Percentiles rank a stretch among this genome's conserved stretches.
These are phyloP conservation scores for Ziziphus jujuba DNA, from an alignment of 306 rosid genomes.

Conservation along the genomic window DNA sequence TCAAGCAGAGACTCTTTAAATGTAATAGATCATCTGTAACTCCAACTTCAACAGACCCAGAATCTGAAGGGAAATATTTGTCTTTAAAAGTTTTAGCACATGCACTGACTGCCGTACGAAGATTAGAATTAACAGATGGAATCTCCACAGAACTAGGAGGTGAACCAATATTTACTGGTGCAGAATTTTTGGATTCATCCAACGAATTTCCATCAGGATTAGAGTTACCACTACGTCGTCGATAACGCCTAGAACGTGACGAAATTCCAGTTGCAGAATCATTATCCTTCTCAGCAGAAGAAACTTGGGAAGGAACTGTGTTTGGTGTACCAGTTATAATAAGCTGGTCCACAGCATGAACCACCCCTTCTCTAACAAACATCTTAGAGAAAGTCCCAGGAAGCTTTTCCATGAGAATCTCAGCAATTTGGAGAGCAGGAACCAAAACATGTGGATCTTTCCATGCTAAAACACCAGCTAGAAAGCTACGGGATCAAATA, in stretches of 20 bases:
- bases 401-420: conserved; percentile 97
- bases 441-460: conserved; percentile 90
- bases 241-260: conserved; percentile 84
- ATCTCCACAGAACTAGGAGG: conserved; percentile 76
- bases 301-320: conserved; percentile 48
- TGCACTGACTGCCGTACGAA: conserved; percentile 69
- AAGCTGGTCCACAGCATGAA: conserved; percentile 97
- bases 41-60: conserved; percentile 78
- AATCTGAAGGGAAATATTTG: conserved; percentile 80
- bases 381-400: conserved; percentile 82
- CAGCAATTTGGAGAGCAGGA: conserved; percentile 97
- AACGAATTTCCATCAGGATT: conserved; percentile 71
- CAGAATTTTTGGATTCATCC: conserved; percentile 67
- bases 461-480: conserved; percentile 98
- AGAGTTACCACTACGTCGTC: conserved; percentile 70
- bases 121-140: conserved; percentile 67
- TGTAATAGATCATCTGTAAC: conserved; percentile 86
- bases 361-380: conserved; percentile 94
- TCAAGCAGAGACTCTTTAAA: conserved; percentile 76
- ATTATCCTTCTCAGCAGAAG: conserved; percentile 72
- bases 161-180: conserved; percentile 61
- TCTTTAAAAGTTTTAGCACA: conserved; percentile 87
- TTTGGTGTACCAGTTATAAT: conserved; percentile 60
- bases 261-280: conserved; percentile 65
- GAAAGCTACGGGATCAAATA: conserved; percentile 56